Conservation (phyloP, 2,329 filamentous ascomycete genomes). For the Xylariaceae sp. region DNA sequence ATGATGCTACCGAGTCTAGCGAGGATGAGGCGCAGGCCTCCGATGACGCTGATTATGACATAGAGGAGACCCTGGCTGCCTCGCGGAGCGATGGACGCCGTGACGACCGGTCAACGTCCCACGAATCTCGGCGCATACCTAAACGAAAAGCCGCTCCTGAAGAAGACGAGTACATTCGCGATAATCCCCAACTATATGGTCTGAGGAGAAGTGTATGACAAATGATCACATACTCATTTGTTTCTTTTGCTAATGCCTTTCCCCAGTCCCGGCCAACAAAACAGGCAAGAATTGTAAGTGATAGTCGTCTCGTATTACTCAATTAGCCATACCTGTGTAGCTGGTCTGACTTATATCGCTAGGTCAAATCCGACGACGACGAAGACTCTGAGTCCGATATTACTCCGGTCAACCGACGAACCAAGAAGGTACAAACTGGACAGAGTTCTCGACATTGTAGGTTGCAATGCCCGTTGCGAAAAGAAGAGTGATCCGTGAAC, state of each 20-base stretch:
- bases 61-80: slow-evolving; percentile 54
- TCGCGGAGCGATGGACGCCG: slow-evolving; percentile 42
- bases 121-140: slow-evolving; percentile 59
- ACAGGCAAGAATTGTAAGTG: slow-evolving; percentile 52
- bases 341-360: slow-evolving; percentile 6
- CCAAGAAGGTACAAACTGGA: slow-evolving; percentile 64
- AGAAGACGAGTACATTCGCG: slow-evolving; percentile 78
- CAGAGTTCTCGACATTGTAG: slow-evolving; percentile 56
- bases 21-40: slow-evolving; percentile 49
- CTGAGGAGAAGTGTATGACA: slow-evolving; percentile 79
- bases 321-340: not conserved
- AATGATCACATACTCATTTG: slow-evolving; percentile 8
- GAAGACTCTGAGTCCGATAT: slow-evolving; percentile 72
- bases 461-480: slow-evolving; percentile 23
- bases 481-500: slow-evolving; percentile 8
- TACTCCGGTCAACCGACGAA: slow-evolving; percentile 49
- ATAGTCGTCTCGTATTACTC: not conserved
- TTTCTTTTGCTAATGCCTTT: slow-evolving; percentile 31
- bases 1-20: slow-evolving; percentile 37
- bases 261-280: slow-evolving; percentile 51
- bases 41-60: slow-evolving; percentile 71
- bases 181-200: slow-evolving; percentile 92
- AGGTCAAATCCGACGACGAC: slow-evolving; percentile 46
- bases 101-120: slow-evolving; percentile 61
- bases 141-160: slow-evolving; percentile 68